Evolutionary conservation across 352 stramenopile genomes (phyloP).

Genomic region (Phytopythium delawarense): DNA sequence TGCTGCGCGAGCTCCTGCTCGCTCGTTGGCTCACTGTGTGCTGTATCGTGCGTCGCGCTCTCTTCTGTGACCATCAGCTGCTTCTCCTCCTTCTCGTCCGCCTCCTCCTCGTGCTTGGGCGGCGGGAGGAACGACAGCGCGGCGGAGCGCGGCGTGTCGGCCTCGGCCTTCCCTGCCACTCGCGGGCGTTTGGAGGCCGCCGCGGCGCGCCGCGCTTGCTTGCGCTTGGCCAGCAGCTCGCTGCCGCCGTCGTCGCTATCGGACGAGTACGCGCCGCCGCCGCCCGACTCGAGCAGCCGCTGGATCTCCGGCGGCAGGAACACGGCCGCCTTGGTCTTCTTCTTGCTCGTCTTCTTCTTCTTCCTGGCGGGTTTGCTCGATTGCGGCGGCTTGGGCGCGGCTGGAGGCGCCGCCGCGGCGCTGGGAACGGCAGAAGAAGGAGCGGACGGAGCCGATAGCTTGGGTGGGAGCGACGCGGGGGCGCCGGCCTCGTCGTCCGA

Average conservation of each 20-base stretch:
- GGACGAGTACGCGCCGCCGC: constrained; percentile 7
- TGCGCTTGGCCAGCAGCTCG: constrained; percentile 50
- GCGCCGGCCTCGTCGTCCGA: constrained; percentile 35
- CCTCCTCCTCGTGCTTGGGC: constrained; percentile 42
- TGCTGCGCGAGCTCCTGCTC: constrained; percentile 8
- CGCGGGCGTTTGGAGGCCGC: constrained; percentile 31
- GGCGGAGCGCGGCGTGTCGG: constrained; percentile 1
- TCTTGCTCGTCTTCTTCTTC: constrained; percentile 24
- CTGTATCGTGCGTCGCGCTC: neutral
- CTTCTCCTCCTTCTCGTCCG: constrained; percentile 12
- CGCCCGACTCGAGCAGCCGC: constrained; percentile 39
- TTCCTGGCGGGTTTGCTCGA: constrained; percentile 8
- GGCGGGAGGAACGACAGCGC: constrained; percentile 56
- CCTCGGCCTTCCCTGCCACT: neutral
- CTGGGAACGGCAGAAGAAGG: neutral
- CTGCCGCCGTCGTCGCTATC: constrained; percentile 38
- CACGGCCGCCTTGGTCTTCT: constrained; percentile 42
- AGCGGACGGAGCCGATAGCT: neutral
- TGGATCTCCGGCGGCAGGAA: constrained; percentile 56
- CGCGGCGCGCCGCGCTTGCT: constrained; percentile 29
- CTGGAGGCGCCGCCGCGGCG: neutral
- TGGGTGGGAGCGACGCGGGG: neutral
- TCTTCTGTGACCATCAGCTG: neutral
- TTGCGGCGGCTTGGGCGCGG: constrained; percentile 3
- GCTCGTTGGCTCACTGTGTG: neutral